Evolutionary conservation across 148 eudicot species (phyloP).

Genomic region (Selenicereus undatus): DNA sequence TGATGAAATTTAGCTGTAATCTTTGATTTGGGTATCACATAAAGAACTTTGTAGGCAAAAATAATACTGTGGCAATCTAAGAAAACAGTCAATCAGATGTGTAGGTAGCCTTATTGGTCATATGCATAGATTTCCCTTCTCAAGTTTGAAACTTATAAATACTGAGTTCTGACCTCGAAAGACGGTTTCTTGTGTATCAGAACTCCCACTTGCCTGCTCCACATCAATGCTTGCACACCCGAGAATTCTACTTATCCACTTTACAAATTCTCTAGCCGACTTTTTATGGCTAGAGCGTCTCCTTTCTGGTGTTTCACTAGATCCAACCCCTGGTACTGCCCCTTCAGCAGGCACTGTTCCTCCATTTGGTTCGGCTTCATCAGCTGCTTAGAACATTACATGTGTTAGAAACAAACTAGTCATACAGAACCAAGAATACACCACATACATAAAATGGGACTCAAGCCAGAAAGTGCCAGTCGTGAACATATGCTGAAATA

Average conservation of each 20-base stretch:
- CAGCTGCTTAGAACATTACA: not conserved
- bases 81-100: no score
- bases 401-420: not conserved
- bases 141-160: not conserved
- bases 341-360: not conserved
- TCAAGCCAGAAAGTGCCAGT: no score
- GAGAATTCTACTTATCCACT: not conserved
- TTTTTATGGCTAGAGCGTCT: no score
- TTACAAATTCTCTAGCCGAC: not conserved
- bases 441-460: no score
- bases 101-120: no score
- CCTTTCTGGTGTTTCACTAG: no score
- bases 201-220: not conserved
- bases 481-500: no score
- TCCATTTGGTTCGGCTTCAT: not conserved
- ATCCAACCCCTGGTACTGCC: not conserved
- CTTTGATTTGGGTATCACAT: no score
- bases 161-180: not conserved
- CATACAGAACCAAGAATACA: no score
- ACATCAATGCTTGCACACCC: not conserved
- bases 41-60: no score
- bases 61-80: no score
- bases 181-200: not conserved
- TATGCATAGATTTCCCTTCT: not conserved
- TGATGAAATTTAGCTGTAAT: no score